Evolutionary conservation across 2,329 filamentous ascomycete genomes (phyloP), one percentile per base, ranked within the genome.

Genomic region (Ascochyta koolunga): DNA sequence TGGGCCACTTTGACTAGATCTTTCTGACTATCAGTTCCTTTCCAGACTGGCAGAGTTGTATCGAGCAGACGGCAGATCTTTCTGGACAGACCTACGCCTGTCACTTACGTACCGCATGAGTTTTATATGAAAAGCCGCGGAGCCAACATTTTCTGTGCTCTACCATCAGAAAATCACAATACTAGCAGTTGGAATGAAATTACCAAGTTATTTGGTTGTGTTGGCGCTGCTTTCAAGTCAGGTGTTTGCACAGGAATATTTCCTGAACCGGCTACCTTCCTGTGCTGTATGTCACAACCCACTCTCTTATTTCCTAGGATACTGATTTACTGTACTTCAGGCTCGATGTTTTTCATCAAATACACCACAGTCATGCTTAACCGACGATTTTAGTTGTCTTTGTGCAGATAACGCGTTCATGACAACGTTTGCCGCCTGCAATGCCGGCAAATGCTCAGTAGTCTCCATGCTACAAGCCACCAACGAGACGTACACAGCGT

Each of bases 361-460:
- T 29, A 21, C 22, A 21, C 41, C 41, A 19, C 16, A 25, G 7
- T 45, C 49, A 31, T 73, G 70, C 59, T 56, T 54, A n/a, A 27
- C 58, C 3, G 60, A 47, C 37, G 68, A 72, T 25, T 39, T 69
- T 18, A 39, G 35, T 32, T 73, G 69, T 44, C 62, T 73, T 13
- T 73, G 70, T 54, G 36, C 56, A 5, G 66, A 73, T 47, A 33
- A 18, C 18, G 39, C 45, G 8, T 69, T 71, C 46, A 60, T 68
- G 56, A 51, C 37, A 11, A 46, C 59, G 31, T 59, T 63, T 10
- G 56, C 52, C n/a, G 52, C 50, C 22, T 73, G 69, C 49, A 70
- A 65, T 50, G 44, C 64, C 6, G 63, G 52, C 40, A 71, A 68
- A 22, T 73, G 70, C 44, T 63, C 68, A 5, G 62, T 71, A 8